Evolutionary conservation across 306 rosid species (phyloP).

Genomic region (Medicago ruthenica): DNA sequence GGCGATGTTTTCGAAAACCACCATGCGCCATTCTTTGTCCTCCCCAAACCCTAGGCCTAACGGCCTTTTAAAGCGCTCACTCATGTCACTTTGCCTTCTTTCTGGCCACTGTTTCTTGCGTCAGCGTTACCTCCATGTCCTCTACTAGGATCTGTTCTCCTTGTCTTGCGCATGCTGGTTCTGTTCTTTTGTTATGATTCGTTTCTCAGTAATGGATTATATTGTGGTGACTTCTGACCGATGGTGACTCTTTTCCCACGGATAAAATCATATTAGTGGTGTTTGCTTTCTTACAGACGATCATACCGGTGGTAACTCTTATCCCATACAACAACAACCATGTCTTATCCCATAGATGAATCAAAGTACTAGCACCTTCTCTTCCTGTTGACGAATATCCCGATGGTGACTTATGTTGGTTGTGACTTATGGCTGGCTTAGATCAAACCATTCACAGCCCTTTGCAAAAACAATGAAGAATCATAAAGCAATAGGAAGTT

Average conservation of each 20-base stretch:
- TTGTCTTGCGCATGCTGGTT: too few relatives aligned
- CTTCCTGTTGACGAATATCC: neutral
- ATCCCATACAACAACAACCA: too few relatives aligned
- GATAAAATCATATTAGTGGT: neutral
- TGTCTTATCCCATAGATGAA: neutral
- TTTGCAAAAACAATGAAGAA: neutral
- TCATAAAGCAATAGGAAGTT: neutral
- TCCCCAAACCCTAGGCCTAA: too few relatives aligned
- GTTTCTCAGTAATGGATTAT: too few relatives aligned
- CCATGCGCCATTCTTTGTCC: too few relatives aligned
- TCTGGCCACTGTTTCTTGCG: too few relatives aligned
- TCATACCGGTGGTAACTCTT: neutral
- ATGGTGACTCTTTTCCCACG: neutral
- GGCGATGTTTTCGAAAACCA: too few relatives aligned
- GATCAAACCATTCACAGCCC: neutral
- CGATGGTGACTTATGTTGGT: neutral
- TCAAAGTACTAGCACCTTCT: neutral
- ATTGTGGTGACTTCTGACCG: neutral
- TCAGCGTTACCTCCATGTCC: too few relatives aligned
- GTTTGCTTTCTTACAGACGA: neutral
- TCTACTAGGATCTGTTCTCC: too few relatives aligned
- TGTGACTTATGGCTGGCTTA: neutral
- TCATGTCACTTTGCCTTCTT: too few relatives aligned
- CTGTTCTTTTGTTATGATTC: too few relatives aligned
- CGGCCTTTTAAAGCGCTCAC: too few relatives aligned